phyloP scores from a whole-genome alignment of 441 rosid genomes.

The Melastoma candidum region DNA sequence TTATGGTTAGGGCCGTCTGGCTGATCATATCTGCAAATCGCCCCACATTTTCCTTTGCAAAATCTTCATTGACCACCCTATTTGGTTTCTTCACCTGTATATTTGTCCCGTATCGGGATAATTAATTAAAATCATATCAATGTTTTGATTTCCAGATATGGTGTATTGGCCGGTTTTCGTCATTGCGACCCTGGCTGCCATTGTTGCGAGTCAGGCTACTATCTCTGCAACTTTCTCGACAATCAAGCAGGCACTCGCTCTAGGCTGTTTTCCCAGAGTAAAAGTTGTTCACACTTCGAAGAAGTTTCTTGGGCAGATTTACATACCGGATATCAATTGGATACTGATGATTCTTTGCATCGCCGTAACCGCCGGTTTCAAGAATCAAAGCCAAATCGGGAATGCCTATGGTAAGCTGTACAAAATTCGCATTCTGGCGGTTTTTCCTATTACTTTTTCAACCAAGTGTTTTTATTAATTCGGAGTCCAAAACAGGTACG shows the following conservation, averaged over 20 bases:
- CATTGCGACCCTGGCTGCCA: slow-evolving; percentile 82
- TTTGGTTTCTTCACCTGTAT: too few relatives aligned
- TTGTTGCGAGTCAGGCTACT: slow-evolving; percentile 94
- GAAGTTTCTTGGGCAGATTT: slow-evolving; percentile 71
- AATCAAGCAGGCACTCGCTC: slow-evolving; percentile 86
- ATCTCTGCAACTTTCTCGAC: slow-evolving; percentile 87
- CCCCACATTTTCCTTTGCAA: too few relatives aligned
- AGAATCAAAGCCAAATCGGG: slow-evolving; percentile 83
- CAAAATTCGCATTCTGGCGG: not conserved
- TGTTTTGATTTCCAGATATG: slow-evolving; percentile 30
- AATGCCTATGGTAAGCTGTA: slow-evolving; percentile 69
- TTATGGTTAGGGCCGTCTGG: too few relatives aligned
- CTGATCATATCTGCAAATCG: too few relatives aligned
- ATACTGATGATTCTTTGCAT: slow-evolving; percentile 90
- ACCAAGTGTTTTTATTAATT: not conserved
- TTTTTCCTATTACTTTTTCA: not conserved
- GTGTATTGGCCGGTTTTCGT: slow-evolving; percentile 95
- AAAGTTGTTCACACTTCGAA: slow-evolving; percentile 90
- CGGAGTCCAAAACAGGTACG: slow-evolving; percentile 42
- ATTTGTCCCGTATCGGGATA: too few relatives aligned
- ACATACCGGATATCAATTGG: slow-evolving; percentile 92
- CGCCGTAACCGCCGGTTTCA: slow-evolving; percentile 85
- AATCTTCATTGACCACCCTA: too few relatives aligned
- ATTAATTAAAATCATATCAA: too few relatives aligned
- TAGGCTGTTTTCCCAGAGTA: slow-evolving; percentile 86